A percentile compares a stretch with the other conserved stretches of the same genome.
Evolutionary conservation across 306 rosid species (phyloP).

Genomic region (Herpetospermum pedunculosum): DNA sequence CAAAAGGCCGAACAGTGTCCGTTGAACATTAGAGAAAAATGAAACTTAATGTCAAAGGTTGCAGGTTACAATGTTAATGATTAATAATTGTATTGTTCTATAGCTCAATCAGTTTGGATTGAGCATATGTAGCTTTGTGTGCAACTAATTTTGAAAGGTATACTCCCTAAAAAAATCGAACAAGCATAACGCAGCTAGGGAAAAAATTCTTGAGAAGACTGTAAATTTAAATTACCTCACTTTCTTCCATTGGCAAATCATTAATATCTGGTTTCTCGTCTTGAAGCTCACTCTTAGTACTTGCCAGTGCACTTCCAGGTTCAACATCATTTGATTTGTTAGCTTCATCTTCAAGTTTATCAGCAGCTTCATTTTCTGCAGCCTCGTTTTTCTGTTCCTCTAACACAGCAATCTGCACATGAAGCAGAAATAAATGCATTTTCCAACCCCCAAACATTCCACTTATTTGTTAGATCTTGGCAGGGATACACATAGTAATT

Average conservation of each 20-base stretch:
- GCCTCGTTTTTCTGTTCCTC: conserved; percentile 76
- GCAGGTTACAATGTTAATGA: background rate
- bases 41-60: background rate
- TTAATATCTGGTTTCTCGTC: conserved; percentile 89
- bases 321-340: conserved; percentile 39
- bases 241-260: conserved; percentile 83
- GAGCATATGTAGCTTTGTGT: background rate
- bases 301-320: conserved; percentile 23
- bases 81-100: background rate
- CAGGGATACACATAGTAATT: background rate
- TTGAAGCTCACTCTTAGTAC: conserved; percentile 31
- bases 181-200: background rate
- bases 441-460: background rate
- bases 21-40: background rate
- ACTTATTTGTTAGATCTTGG: background rate
- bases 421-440: background rate
- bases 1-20: background rate
- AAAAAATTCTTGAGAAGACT: background rate
- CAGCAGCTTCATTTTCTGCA: conserved; percentile 46
- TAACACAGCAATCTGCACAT: conserved; percentile 62
- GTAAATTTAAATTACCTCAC: conserved; percentile 35
- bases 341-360: conserved; percentile 52
- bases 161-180: background rate
- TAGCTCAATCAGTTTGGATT: background rate
- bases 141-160: background rate